Base-by-base conservation (phyloP, 2,329 filamentous ascomycete species). In the Aspergillus sp. region DNA sequence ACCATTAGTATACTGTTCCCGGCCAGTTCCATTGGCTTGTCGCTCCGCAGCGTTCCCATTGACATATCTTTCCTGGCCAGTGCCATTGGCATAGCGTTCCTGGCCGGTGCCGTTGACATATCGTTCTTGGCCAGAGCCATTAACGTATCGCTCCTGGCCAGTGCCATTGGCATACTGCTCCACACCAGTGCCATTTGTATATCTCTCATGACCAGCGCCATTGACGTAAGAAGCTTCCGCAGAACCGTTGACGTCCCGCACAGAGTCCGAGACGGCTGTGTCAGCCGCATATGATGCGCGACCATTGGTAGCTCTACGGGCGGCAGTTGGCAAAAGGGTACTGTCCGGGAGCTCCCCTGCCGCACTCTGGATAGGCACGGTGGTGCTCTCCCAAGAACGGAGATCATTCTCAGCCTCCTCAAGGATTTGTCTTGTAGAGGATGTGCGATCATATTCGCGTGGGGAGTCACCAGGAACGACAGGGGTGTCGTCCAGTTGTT, bases 381-480 rank as follows among this genome's bases (percentile, higher is more conserved):
- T 70, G 25, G 78, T 79, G 28, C 84, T 77, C 58, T 81, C 77
- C 91, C 94, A 98, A 43, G 86, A 84, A 57, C 89, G 87, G 63
- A 99, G 86, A 68, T 96, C 91, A 57, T 91, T 89, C 77, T 99
- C 95, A 45, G 92, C 93, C 64, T 97, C 93, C 70, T 96, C 95
- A 25, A 99, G 85, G 49, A 98, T 86, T 74, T 96, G 90, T 56
- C 92, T 88, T 2, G 91, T 92, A 65, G 89, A 87, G 12, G 84
- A 80, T 8, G 79, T 81, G 60, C 88, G 80, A 38, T 86, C 81
- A 73, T 95, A 98, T 0, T 83, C 77, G n/a, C 84, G 82, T 54
- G 89, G 88, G 15, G 83, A 76, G 74, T 97, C 92, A 51, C 95
- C 95, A 1, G 94, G 94, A 0, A 96, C 89, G 30, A 97, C 87